These are phyloP conservation scores for Pseudomonodictys pantanalensis DNA, from an alignment of 495 filamentous ascomycete species.

Conservation along the genomic window DNA sequence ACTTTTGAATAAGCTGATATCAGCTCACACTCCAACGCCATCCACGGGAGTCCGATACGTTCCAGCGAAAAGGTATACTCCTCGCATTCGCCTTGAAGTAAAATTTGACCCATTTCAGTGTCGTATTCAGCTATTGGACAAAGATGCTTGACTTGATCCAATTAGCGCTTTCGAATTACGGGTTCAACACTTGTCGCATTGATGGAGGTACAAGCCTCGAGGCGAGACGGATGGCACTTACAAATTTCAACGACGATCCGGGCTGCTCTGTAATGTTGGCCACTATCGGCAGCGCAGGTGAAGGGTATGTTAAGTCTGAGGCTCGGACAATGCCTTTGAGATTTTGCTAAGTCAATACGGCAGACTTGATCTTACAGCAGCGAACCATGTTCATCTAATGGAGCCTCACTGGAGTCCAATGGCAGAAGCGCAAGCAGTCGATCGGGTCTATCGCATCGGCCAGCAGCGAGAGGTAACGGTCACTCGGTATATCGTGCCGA, in stretches of 20 bases:
- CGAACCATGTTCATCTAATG: slow-evolving; percentile 34
- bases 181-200: background rate
- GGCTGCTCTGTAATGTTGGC: slow-evolving; percentile 37
- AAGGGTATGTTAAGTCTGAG: slow-evolving; percentile 31
- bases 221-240: background rate
- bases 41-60: background rate
- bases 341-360: background rate
- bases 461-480: slow-evolving; percentile 6
- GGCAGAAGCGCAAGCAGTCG: slow-evolving; percentile 11
- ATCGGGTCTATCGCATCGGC: slow-evolving; percentile 7
- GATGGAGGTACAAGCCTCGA: background rate
- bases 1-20: background rate
- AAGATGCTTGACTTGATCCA: slow-evolving; percentile 4
- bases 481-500: slow-evolving; percentile 34
- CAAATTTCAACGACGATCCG: background rate
- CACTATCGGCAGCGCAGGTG: slow-evolving; percentile 35
- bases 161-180: background rate
- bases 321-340: background rate
- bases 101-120: background rate
- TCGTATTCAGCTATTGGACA: background rate
- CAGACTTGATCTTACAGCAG: slow-evolving; percentile 35
- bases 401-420: slow-evolving; percentile 34
- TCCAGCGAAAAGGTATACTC: background rate
- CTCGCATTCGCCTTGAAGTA: background rate
- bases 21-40: background rate